Evolutionary conservation across 441 rosid genomes (phyloP).

Genomic region (Pelargonium fulgidum): DNA sequence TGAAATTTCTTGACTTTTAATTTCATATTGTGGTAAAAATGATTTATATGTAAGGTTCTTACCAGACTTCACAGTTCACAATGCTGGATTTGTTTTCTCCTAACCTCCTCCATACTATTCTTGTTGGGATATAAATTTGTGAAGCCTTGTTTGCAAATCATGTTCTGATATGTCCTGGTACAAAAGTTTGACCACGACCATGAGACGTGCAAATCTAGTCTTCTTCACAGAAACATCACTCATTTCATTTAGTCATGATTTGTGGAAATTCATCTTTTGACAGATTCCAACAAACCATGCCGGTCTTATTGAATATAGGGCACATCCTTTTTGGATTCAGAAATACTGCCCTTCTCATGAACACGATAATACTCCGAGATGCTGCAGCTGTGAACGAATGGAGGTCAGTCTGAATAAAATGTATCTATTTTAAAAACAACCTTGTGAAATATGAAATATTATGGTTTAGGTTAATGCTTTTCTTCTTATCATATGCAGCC

Average conservation of each 20-base stretch:
- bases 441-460: too few relatives aligned
- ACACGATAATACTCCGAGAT: slow-evolving; percentile 79
- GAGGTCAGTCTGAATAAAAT: slow-evolving; percentile 50
- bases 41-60: too few relatives aligned
- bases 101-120: too few relatives aligned
- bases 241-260: slow-evolving; percentile 23
- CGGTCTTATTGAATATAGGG: slow-evolving; percentile 82
- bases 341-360: slow-evolving; percentile 92
- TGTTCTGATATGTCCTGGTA: neutral
- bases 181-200: neutral
- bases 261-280: slow-evolving; percentile 23
- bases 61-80: too few relatives aligned
- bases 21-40: too few relatives aligned
- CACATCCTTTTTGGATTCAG: slow-evolving; percentile 88
- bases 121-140: too few relatives aligned
- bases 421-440: neutral
- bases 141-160: too few relatives aligned
- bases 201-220: neutral
- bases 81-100: too few relatives aligned
- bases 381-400: slow-evolving; percentile 97
- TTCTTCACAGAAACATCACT: neutral
- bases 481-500: slow-evolving; percentile 45
- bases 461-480: neutral
- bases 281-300: slow-evolving; percentile 78
- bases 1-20: too few relatives aligned